Conservation (phyloP, 345 rosid genomes). For the Durio zibethinus region DNA sequence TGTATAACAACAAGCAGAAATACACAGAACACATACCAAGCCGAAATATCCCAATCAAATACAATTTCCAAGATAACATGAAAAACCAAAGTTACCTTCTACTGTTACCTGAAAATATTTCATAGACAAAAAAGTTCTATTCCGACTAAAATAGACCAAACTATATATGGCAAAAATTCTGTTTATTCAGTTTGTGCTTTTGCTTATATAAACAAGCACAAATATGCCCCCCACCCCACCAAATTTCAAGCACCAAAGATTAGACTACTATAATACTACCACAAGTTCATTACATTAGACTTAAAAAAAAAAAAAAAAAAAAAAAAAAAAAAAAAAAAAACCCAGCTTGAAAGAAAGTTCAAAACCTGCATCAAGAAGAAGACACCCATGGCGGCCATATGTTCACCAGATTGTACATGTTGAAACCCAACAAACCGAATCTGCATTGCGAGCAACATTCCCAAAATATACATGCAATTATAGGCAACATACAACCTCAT, state of each 20-base stretch:
- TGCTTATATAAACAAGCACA: background rate
- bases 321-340: background rate
- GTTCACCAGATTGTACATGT: conserved; percentile 99
- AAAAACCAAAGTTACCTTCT: background rate
- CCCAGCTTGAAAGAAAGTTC: background rate
- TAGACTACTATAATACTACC: background rate
- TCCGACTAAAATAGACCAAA: background rate
- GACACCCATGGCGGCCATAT: conserved; percentile 98
- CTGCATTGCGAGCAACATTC: conserved; percentile 99
- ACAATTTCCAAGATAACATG: background rate
- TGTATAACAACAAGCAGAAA: background rate
- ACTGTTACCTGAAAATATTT: background rate
- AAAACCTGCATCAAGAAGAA: conserved; percentile 94
- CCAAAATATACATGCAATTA: conserved; percentile 85
- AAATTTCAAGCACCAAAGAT: background rate
- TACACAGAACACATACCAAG: background rate
- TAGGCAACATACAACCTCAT: conserved; percentile 91
- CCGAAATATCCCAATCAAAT: background rate
- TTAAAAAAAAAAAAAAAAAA: background rate
- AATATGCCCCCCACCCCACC: background rate
- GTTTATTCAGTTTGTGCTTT: background rate
- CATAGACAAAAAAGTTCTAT: background rate
- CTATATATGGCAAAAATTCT: background rate
- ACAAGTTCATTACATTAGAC: background rate
- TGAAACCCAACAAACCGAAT: conserved; percentile 97